A percentile compares a stretch with the other conserved stretches of the same genome.
Conservation (phyloP, 2,329 filamentous ascomycete species). For the Celoporthe dispersa region DNA sequence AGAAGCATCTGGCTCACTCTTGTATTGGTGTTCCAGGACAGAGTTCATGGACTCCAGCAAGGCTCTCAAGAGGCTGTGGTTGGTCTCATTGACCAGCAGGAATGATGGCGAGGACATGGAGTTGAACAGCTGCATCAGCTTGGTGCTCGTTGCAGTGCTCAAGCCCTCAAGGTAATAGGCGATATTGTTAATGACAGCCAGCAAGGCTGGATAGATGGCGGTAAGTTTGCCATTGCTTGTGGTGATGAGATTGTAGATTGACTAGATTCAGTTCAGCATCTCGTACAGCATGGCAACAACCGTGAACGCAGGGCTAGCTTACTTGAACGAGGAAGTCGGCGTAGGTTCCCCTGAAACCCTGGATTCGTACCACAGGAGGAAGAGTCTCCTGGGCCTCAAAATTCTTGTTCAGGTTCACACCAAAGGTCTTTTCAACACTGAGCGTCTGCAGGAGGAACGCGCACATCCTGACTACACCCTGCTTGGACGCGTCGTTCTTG, state of each 20-base stretch:
- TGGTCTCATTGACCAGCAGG: constrained; percentile 87
- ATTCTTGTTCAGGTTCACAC: constrained; percentile 82
- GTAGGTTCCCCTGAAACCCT: constrained; percentile 86
- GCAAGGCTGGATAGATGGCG: constrained; percentile 86
- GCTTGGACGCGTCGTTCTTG: constrained; percentile 82
- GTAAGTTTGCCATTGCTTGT: constrained; percentile 88
- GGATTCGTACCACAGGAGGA: constrained; percentile 78
- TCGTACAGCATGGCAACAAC: constrained; percentile 25
- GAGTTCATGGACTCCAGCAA: constrained; percentile 88
- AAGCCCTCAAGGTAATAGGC: constrained; percentile 82
- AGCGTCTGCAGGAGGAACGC: constrained; percentile 95
- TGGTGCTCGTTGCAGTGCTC: constrained; percentile 74
- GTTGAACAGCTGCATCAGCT: constrained; percentile 83
- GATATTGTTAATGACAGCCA: constrained; percentile 93
- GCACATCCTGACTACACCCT: constrained; percentile 94
- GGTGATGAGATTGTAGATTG: constrained; percentile 89
- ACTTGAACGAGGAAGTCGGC: constrained; percentile 92
- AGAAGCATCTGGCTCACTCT: constrained; percentile 57
- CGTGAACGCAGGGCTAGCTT: constrained; percentile 40
- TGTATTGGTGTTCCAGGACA: constrained; percentile 86
- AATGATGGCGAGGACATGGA: constrained; percentile 96
- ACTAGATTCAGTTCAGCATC: constrained; percentile 53
- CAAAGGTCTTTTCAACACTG: constrained; percentile 91
- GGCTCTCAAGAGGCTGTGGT: constrained; percentile 79
- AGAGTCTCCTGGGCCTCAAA: constrained; percentile 90